Percentiles rank a stretch among this genome's conserved stretches.
Evolutionary conservation across 805 yeast species (phyloP).

Genomic region (Spathaspora hagerdaliae): DNA sequence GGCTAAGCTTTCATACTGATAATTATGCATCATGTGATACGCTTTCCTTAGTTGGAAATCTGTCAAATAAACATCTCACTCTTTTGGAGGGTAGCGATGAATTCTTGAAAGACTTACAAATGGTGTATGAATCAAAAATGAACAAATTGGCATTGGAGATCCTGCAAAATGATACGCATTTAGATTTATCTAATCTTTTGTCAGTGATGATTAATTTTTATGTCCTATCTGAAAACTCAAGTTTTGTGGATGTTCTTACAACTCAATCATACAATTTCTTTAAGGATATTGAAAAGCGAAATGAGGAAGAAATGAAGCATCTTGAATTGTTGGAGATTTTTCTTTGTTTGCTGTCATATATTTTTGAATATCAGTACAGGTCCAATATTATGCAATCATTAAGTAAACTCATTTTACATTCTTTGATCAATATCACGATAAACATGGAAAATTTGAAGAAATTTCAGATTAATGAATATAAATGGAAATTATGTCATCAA

Average conservation of each 20-base stretch:
- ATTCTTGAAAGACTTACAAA: conserved; percentile 1
- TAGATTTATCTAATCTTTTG: conserved; percentile 9
- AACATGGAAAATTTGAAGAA: conserved; percentile 8
- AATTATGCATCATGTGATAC: conserved; percentile 16
- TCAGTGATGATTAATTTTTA: conserved; percentile 13
- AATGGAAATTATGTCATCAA: conserved; percentile 43
- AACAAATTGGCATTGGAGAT: not conserved
- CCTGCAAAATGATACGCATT: conserved; percentile 3
- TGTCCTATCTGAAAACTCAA: conserved; percentile 12
- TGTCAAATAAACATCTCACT: conserved; percentile 1
- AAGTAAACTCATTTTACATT: conserved; percentile 23
- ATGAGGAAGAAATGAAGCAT: conserved; percentile 8
- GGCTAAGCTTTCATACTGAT: conserved; percentile 25
- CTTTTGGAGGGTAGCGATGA: conserved; percentile 2
- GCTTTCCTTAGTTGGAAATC: conserved; percentile 11
- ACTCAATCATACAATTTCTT: conserved; percentile 7
- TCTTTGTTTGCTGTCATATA: conserved; percentile 36
- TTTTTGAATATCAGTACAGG: conserved; percentile 35
- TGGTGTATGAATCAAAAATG: conserved; percentile 1
- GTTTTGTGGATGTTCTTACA: conserved; percentile 13
- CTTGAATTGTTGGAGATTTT: conserved; percentile 25
- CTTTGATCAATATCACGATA: conserved; percentile 19
- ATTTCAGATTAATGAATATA: conserved; percentile 28
- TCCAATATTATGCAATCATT: conserved; percentile 18
- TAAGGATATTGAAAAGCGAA: conserved; percentile 5